Evolutionary conservation across 148 eudicot species (phyloP).

Genomic region (Rhododendron ferrugineum): DNA sequence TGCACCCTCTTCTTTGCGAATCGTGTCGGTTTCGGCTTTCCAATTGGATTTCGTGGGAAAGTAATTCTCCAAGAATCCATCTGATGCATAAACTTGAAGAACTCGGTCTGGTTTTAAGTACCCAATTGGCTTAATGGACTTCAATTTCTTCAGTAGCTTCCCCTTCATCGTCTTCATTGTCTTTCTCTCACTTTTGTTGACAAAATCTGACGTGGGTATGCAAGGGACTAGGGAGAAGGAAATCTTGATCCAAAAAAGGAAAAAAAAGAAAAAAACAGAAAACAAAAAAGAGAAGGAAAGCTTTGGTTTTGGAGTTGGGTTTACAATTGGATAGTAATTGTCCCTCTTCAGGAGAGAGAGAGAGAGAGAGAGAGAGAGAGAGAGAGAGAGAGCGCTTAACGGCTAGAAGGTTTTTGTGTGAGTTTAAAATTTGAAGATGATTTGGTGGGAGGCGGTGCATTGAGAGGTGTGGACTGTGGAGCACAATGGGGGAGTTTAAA

Average conservation of each 20-base stretch:
- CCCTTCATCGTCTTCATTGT: conserved; percentile 83
- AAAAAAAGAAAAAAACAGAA: no score
- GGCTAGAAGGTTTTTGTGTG: conserved; percentile 12
- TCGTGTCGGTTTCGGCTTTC: conserved; percentile 15
- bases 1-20: conserved; percentile 16
- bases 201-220: neutral
- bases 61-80: conserved; percentile 36
- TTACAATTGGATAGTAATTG: neutral
- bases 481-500: neutral
- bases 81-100: conserved; percentile 48
- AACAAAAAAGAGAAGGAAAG: neutral
- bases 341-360: neutral
- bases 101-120: conserved; percentile 60
- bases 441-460: conserved; percentile 16
- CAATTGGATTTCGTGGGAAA: conserved; percentile 27
- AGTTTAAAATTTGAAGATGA: conserved; percentile 21
- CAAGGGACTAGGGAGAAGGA: neutral
- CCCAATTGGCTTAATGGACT: conserved; percentile 59
- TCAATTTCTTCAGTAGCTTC: conserved; percentile 73
- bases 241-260: neutral
- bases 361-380: conserved; percentile 4
- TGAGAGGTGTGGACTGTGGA: neutral
- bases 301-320: neutral
- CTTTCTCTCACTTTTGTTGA: neutral
- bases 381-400: conserved; percentile 3